Percentiles rank a stretch among this genome's conserved stretches.
Conservation (phyloP, 164 flowering plant genomes). For the Magnolia changhungtana region DNA sequence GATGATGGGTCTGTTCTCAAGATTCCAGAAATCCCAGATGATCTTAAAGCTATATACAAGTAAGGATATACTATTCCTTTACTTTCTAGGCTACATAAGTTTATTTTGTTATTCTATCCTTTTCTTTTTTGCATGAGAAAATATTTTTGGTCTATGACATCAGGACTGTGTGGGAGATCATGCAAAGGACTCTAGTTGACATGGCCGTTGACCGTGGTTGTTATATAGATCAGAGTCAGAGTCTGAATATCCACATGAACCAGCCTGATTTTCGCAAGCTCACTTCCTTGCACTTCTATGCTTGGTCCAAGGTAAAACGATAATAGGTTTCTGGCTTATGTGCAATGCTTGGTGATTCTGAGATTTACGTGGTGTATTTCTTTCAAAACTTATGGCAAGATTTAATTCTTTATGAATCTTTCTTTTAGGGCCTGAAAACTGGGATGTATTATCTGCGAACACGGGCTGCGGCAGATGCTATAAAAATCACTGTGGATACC, state of each 20-base stretch:
- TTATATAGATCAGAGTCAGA: conserved; percentile 95
- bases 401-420: neutral
- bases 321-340: neutral
- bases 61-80: conserved; percentile 20
- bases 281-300: conserved; percentile 87
- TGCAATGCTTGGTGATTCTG: neutral
- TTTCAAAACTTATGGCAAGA: neutral
- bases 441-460: conserved; percentile 96
- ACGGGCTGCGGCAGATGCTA: conserved; percentile 96
- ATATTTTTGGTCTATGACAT: neutral
- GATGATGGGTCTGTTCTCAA: conserved; percentile 85
- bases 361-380: neutral
- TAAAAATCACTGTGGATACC: conserved; percentile 91
- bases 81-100: conserved; percentile 1
- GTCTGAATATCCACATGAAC: conserved; percentile 95
- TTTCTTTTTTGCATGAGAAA: conserved; percentile 11
- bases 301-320: conserved; percentile 76
- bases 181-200: conserved; percentile 86
- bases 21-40: conserved; percentile 68
- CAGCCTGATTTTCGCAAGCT: conserved; percentile 91
- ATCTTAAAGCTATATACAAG: conserved; percentile 74
- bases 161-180: conserved; percentile 99
- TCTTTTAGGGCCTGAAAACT: conserved; percentile 45
- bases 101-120: neutral
- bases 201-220: conserved; percentile 98